Base-by-base conservation (phyloP, 768 basidiomycete species). In the Sarcomyxa edulis region DNA sequence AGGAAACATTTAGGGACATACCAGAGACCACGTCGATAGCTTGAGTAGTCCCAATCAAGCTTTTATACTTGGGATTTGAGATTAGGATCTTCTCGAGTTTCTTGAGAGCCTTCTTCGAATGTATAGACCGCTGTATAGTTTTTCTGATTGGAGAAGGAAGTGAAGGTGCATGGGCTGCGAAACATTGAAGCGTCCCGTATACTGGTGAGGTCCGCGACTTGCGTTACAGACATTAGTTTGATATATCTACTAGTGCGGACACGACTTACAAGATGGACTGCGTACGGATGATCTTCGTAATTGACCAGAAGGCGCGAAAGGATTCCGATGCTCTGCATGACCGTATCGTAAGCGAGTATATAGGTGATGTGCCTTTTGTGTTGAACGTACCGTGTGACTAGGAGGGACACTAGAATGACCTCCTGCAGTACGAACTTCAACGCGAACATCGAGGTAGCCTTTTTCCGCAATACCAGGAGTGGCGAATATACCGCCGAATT, bases 381-480 rank as follows among this genome's bases (percentile, higher is more conserved):
- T n/a, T n/a, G 15, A 2, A 46, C 68, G 47, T 53, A 78, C 84
- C 2, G 91, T 95, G 48, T 96, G 90, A 2, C 61, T 49, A 11
- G 86, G 88, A 12, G 93, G 93, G 11, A 91, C 62, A 49, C 83
- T 86, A 1, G 90, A 92, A 58, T 94, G 93, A 0, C 92, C 92
- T 5, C 92, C 91, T 0, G 79, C 67, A 0, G 81, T 65, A 10
- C 70, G 60, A 6, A 93, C 77, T 40, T 79, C 71, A 14, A 91
- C 65, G 25, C 58, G 63, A 12, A 80, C 71, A 50, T 86, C 69
- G 7, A 82, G 30, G 39, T 69, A 76, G 6, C 90, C 90, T 54
- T 87, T 89, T 61, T 90, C 87, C 0, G 76, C 76, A 19, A 85
- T 71, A 3, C 68, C 83, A 7, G 80, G 81, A 1, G 61, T 60